These are phyloP conservation scores for Scenedesmus sp. DNA, from an alignment of 163 green algal genomes.

Conservation along the genomic window DNA sequence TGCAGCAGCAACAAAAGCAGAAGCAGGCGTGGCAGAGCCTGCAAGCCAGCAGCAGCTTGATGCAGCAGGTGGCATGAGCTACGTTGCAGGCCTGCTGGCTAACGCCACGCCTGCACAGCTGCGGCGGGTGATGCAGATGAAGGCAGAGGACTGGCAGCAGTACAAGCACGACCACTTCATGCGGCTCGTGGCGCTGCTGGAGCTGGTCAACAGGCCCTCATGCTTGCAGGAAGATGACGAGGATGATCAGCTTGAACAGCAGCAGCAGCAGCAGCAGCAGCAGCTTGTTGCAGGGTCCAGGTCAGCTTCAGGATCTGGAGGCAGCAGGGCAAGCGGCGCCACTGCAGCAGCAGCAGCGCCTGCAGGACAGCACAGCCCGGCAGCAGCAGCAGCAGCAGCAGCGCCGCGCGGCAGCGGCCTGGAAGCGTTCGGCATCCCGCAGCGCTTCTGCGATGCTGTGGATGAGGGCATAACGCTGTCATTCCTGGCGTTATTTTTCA, in stretches of 20 bases:
- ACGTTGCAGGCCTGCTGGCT: neutral
- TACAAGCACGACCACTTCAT: constrained; percentile 23
- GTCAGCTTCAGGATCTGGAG: neutral
- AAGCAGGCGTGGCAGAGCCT: neutral
- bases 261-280: constrained; percentile 1
- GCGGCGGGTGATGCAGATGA: neutral
- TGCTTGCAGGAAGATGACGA: neutral
- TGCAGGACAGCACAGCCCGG: neutral
- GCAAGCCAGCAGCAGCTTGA: neutral
- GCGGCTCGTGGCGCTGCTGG: neutral
- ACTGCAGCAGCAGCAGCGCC: neutral
- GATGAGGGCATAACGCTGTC: constrained; percentile 1
- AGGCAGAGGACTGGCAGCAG: constrained; percentile 5
- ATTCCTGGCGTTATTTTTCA: neutral
- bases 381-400: constrained; percentile 6
- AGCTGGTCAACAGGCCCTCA: neutral
- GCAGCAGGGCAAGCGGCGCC: neutral
- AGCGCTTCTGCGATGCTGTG: neutral
- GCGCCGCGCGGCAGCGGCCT: neutral
- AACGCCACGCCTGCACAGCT: constrained; percentile 17
- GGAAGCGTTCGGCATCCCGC: neutral
- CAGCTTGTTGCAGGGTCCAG: neutral
- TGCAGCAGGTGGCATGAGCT: neutral
- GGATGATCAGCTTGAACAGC: neutral
- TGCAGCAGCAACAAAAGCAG: neutral